Percentiles rank a stretch among this genome's conserved stretches.
These are phyloP conservation scores for Wallacemonas sp. DNA, from an alignment of 208 protist species.

Conservation along the genomic window DNA sequence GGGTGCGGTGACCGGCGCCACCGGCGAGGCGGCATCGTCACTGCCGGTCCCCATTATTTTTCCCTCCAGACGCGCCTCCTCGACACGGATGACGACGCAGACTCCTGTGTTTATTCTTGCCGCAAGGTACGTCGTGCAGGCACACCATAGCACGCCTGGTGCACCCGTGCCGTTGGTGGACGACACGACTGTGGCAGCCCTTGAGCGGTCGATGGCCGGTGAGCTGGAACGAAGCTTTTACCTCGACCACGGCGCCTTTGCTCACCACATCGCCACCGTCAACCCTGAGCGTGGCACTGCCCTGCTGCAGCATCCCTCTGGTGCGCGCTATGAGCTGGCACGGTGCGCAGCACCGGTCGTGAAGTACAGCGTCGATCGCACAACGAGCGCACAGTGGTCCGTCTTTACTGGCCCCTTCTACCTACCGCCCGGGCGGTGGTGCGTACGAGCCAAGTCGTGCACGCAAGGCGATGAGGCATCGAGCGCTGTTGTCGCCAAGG, in stretches of 20 bases:
- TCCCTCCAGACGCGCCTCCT: conserved; percentile 27
- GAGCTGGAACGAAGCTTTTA: background rate
- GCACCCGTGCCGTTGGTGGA: too few species aligned
- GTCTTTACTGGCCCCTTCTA: conserved; percentile 41
- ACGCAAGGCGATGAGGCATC: conserved; percentile 23
- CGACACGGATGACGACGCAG: conserved; percentile 39
- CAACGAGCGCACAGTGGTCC: conserved; percentile 54
- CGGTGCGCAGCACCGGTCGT: conserved; percentile 19
- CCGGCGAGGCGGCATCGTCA: too few species aligned
- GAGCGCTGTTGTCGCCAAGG: conserved; percentile 42
- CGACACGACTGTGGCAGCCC: conserved; percentile 12
- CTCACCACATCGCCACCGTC: conserved; percentile 3
- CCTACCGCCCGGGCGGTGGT: conserved; percentile 77
- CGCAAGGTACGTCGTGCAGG: conserved; percentile 26
- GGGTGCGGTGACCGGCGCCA: too few species aligned
- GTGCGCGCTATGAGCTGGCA: conserved; percentile 16
- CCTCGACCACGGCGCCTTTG: conserved; percentile 8
- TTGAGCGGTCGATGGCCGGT: conserved; percentile 32
- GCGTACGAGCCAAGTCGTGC: conserved; percentile 56
- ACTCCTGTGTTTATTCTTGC: conserved; percentile 52
- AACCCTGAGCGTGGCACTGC: conserved; percentile 1
- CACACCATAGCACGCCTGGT: too few species aligned
- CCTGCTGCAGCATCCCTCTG: background rate
- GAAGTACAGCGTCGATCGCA: conserved; percentile 60
- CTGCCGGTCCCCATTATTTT: conserved; percentile 57